A percentile compares a stretch with the other conserved stretches of the same genome.
These are phyloP conservation scores for Arabidopsis suecica DNA, from an alignment of 345 rosid genomes.

Conservation along the genomic window DNA sequence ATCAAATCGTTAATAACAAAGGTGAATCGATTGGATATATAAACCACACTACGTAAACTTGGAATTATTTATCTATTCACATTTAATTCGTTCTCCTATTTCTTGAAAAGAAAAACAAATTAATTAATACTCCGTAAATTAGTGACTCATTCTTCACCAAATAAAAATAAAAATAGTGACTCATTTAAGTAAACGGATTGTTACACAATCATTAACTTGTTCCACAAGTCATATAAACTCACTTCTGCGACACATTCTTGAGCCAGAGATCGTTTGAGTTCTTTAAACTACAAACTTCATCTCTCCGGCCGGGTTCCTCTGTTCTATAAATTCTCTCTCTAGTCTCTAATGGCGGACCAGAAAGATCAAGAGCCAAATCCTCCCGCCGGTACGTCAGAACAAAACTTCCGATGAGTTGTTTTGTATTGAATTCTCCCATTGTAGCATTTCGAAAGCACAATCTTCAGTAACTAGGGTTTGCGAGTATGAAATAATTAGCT, in stretches of 20 bases:
- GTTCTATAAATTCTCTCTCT: background rate
- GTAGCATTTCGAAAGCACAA: slow-evolving; percentile 4
- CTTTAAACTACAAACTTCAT: background rate
- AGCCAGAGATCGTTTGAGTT: background rate
- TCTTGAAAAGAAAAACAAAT: background rate
- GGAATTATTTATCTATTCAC: background rate
- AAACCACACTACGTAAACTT: background rate
- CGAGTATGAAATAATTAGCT: background rate
- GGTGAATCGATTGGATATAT: background rate
- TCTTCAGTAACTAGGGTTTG: slow-evolving; percentile 16
- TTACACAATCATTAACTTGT: slow-evolving; percentile 26
- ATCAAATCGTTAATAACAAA: background rate
- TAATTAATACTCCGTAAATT: background rate
- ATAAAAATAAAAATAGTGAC: background rate
- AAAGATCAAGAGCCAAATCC: slow-evolving; percentile 9
- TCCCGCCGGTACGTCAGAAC: slow-evolving; percentile 11
- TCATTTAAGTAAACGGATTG: background rate
- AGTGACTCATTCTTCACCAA: background rate
- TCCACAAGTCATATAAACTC: slow-evolving; percentile 25
- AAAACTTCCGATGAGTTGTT: too few relatives aligned
- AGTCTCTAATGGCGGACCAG: slow-evolving; percentile 26
- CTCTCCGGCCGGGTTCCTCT: background rate
- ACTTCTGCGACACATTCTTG: slow-evolving; percentile 20
- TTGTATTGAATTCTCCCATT: too few relatives aligned
- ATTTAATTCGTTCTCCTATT: background rate